Base-by-base conservation (phyloP, 2,329 filamentous ascomycete species). In the Alternaria novae-zelandiae region DNA sequence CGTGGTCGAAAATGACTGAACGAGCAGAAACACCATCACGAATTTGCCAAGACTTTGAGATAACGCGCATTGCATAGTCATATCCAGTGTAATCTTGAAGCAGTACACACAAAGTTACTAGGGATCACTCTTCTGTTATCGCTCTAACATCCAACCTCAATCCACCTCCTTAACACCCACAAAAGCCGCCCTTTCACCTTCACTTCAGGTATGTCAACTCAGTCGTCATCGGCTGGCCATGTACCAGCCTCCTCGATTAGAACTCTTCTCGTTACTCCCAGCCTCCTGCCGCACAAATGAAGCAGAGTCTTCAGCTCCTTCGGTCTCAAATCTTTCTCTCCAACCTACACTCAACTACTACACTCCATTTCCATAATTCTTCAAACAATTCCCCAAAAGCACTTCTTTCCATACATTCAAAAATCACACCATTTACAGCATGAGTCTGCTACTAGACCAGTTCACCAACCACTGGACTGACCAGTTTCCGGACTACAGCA, bases 141-240 rank as follows among this genome's bases (percentile, higher is more conserved):
- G 12, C 5, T 25, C 5, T 1, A 0, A 23, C 1, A 2, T 7
- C 46, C 36, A 26, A 17, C 3, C 7, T 26, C 23, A 43, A 17
- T 25, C 32, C 2, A 12, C 6, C 25, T 51, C 13, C 30, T n/a
- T 6, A 5, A 12, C 12, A 15, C 47, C 21, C n/a, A 21, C 2
- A 30, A 7, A 30, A 57, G n/a, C 10, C 12, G 44, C 36, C 41
- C 61, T 63, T 64, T 68, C 64, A 64, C 64, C 25, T 57, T 50
- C 50, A 67, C 28, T 57, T 28, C 26, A 66, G 65, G 70, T 72
- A 71, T 58, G 71, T 51, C 43, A 46, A 50, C 21, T 11, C 57
- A 15, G 11, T 57, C 25, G 26, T 28, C 25, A 55, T 23, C 23
- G n/a, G 49, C 25, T 15, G 36, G 32, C 23, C 57, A 28, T 17